These are phyloP conservation scores for Rhodotorula glutinis DNA, from an alignment of 1,284 basidiomycete species.

Conservation along the genomic window DNA sequence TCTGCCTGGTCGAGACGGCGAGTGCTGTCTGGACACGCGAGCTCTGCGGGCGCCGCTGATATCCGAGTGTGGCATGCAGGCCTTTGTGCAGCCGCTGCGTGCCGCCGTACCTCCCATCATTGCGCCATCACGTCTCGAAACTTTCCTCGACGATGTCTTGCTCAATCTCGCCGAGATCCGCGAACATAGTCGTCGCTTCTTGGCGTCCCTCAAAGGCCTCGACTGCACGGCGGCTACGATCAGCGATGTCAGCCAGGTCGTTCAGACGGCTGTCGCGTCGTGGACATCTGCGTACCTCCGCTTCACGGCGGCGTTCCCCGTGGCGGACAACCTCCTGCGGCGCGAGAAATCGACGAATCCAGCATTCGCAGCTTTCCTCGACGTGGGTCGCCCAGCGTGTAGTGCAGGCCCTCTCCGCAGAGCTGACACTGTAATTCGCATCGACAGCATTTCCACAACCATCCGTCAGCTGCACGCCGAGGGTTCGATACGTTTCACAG, in stretches of 20 bases:
- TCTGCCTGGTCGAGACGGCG: constrained; percentile 76
- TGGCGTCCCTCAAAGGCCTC: constrained; percentile 80
- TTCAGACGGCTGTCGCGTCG: constrained; percentile 80
- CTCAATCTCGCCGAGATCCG: constrained; percentile 79
- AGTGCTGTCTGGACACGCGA: constrained; percentile 25
- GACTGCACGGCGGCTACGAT: constrained; percentile 83
- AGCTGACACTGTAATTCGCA: no score
- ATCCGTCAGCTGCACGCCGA: constrained; percentile 69
- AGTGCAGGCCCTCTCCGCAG: no score
- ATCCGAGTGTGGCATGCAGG: constrained; percentile 46
- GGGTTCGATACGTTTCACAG: constrained; percentile 87
- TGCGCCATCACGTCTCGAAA: constrained; percentile 65
- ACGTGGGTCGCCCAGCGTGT: constrained; percentile 56
- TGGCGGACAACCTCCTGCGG: constrained; percentile 79
- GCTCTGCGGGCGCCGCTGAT: neutral
- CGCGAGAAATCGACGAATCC: constrained; percentile 79
- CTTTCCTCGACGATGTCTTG: constrained; percentile 83
- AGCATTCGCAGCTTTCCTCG: constrained; percentile 79
- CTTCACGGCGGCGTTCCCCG: constrained; percentile 79
- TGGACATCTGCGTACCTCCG: constrained; percentile 81
- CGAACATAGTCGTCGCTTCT: constrained; percentile 71
- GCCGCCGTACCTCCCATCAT: constrained; percentile 70
- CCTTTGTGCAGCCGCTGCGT: constrained; percentile 76
- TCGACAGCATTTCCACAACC: constrained; percentile 62
- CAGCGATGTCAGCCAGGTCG: constrained; percentile 82